Evolutionary conservation across 805 yeast species (phyloP).

Genomic region (Monosporozyma servazzii): DNA sequence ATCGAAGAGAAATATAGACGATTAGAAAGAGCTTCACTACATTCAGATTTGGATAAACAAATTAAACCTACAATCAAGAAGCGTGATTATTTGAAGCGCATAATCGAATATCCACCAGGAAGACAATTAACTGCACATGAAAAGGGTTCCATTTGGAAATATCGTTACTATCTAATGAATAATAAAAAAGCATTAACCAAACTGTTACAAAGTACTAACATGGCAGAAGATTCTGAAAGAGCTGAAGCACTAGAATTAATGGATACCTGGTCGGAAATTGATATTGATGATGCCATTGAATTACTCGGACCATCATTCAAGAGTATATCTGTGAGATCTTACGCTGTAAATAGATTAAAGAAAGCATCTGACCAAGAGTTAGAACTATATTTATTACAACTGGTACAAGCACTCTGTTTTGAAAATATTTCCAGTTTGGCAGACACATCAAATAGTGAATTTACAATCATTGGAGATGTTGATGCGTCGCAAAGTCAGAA

Average conservation of each 20-base stretch:
- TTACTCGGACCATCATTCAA: slow-evolving; percentile 69
- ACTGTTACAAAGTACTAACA: slow-evolving; percentile 76
- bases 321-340: slow-evolving; percentile 64
- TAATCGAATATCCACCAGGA: slow-evolving; percentile 73
- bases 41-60: slow-evolving; percentile 70
- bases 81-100: slow-evolving; percentile 61
- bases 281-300: slow-evolving; percentile 79
- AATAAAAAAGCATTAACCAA: slow-evolving; percentile 65
- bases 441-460: slow-evolving; percentile 23
- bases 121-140: slow-evolving; percentile 74
- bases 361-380: slow-evolving; percentile 74
- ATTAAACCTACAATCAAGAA: slow-evolving; percentile 80
- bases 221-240: slow-evolving; percentile 78
- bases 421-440: slow-evolving; percentile 37
- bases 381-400: slow-evolving; percentile 71
- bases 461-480: slow-evolving; percentile 31
- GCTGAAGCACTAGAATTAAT: slow-evolving; percentile 68
- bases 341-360: slow-evolving; percentile 78
- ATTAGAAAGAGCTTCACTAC: slow-evolving; percentile 73
- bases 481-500: slow-evolving; percentile 13
- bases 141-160: slow-evolving; percentile 83
- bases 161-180: slow-evolving; percentile 68
- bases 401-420: slow-evolving; percentile 85
- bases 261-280: slow-evolving; percentile 64
- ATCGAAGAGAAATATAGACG: slow-evolving; percentile 81